phyloP scores from a whole-genome alignment of 805 yeast species.

The Cyberlindnera mycetangii region DNA sequence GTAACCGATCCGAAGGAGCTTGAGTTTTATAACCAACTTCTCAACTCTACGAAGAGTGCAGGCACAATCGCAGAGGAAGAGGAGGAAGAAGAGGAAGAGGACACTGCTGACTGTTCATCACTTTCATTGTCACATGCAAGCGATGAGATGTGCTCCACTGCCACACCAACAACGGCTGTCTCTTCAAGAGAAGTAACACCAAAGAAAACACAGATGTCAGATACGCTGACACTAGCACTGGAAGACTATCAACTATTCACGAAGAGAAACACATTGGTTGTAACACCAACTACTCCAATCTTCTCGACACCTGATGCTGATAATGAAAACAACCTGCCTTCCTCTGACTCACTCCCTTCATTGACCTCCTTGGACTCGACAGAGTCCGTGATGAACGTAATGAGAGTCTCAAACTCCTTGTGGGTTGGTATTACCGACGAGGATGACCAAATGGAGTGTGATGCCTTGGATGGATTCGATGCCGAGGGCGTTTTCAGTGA shows the following conservation, averaged over 20 bases:
- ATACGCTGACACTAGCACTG: constrained; percentile 17
- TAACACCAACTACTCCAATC: constrained; percentile 4
- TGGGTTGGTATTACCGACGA: constrained; percentile 25
- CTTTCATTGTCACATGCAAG: not conserved
- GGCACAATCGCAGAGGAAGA: constrained; percentile 7
- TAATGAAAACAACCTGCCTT: constrained; percentile 1
- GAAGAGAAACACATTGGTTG: constrained; percentile 1
- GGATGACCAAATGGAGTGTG: constrained; percentile 1
- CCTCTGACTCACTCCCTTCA: constrained; percentile 22
- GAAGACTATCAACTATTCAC: constrained; percentile 26
- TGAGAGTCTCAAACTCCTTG: constrained; percentile 20
- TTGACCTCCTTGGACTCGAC: constrained; percentile 12
- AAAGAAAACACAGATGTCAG: not conserved
- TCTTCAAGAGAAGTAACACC: not conserved
- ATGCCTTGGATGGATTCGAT: constrained; percentile 18
- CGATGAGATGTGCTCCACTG: not conserved
- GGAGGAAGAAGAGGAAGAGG: constrained; percentile 2
- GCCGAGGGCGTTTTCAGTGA: constrained; percentile 16
- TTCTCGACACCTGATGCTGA: constrained; percentile 1
- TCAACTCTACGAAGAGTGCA: not conserved
- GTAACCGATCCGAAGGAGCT: constrained; percentile 23
- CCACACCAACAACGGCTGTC: not conserved
- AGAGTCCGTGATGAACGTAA: constrained; percentile 20
- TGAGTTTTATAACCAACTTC: constrained; percentile 20
- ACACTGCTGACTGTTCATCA: not conserved